Base-by-base conservation (phyloP, 75 land plant species). In the Selaginella tamariscina region DNA sequence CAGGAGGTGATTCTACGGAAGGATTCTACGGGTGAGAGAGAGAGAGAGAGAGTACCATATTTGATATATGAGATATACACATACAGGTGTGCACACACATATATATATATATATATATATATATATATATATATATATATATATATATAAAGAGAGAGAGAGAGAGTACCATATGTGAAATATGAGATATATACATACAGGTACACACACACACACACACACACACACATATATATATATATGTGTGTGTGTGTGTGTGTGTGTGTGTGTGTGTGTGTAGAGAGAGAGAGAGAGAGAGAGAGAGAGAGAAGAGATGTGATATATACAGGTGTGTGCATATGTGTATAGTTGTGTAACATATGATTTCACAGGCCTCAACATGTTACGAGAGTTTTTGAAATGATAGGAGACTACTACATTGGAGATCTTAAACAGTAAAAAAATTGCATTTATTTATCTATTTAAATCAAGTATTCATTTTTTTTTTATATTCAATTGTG, bases 1-100 rank as follows among this genome's bases (percentile, higher is more conserved):
- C 98, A 32, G 98, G 98, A 15, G 88, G 78, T 78, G 96, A 93
- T 76, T 83, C 95, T n/a, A 85, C 96, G 21, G 86, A 81, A 75
- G 98, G 98, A 22, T 93, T 93, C 74, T 89, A 67, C 67, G 98
- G 98, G 98, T 93, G 20, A 26, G 21, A 22, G 21, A 22, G 27
- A 13, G 18, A 67, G 31, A 24, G 68, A 39, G 8, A 27, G n/a
- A n/a, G n/a, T n/a, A n/a, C n/a, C n/a, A n/a, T n/a, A n/a, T n/a
- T n/a, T n/a, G n/a, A n/a, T n/a, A n/a, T n/a, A n/a, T n/a, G n/a
- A n/a, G n/a, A n/a, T n/a, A n/a, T n/a, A n/a, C n/a, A n/a, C n/a
- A n/a, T n/a, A n/a, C n/a, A n/a, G n/a, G n/a, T n/a, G n/a, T n/a
- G n/a, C n/a, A n/a, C n/a, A n/a, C n/a, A n/a, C 1, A 33, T 29